Evolutionary conservation across 441 rosid genomes (phyloP).

Genomic region (Hura crepitans): DNA sequence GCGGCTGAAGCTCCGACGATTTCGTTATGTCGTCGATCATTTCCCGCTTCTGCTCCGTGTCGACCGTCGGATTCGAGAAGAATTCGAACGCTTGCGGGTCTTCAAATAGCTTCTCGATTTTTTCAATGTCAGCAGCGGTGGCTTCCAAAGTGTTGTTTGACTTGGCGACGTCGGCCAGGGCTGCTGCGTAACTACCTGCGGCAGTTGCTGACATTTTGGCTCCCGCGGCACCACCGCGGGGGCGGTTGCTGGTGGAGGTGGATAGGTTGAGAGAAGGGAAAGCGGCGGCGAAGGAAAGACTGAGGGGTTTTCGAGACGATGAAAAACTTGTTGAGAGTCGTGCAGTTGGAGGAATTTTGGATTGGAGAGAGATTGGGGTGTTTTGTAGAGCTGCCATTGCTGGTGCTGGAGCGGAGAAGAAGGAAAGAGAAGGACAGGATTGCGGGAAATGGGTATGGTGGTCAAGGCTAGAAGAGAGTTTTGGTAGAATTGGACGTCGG

Average conservation of each 20-base stretch:
- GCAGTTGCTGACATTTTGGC: conserved; percentile 58
- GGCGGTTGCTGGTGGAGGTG: conserved; percentile 19
- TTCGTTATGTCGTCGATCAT: conserved; percentile 56
- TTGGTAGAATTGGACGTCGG: conserved; percentile 8
- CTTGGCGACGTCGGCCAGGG: conserved; percentile 65
- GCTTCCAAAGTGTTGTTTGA: conserved; percentile 52
- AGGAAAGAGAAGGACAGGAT: neutral
- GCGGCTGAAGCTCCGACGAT: conserved; percentile 44
- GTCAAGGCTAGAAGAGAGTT: neutral
- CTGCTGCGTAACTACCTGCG: conserved; percentile 62
- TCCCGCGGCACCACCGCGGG: conserved; percentile 37
- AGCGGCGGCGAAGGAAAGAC: conserved; percentile 39
- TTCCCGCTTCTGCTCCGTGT: conserved; percentile 39
- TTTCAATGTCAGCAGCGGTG: conserved; percentile 68
- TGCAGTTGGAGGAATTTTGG: conserved; percentile 43
- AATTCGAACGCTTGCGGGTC: conserved; percentile 42
- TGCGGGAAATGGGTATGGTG: neutral
- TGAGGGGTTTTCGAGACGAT: conserved; percentile 37
- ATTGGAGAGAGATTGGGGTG: conserved; percentile 45
- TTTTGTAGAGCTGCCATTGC: conserved; percentile 63
- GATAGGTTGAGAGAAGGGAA: conserved; percentile 32
- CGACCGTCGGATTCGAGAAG: conserved; percentile 59
- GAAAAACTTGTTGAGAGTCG: conserved; percentile 32
- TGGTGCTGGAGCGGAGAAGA: neutral
- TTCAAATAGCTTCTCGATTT: conserved; percentile 56